phyloP scores from a whole-genome alignment of 2,329 filamentous ascomycete species.

The Claviceps spartinae region DNA sequence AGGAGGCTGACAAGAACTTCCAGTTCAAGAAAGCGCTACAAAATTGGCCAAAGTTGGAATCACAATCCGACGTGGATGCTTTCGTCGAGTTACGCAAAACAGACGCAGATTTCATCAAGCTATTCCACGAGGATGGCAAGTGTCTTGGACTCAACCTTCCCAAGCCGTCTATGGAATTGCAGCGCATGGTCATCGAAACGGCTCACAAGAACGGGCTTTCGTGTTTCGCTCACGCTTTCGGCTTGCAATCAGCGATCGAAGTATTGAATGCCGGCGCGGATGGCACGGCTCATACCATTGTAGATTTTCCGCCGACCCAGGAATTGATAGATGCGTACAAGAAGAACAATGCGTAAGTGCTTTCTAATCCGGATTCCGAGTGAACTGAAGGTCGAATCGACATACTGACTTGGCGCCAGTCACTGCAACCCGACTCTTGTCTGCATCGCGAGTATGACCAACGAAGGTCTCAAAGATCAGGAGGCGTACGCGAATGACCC shows the following conservation, averaged over 20 bases:
- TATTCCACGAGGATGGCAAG: slow-evolving; percentile 35
- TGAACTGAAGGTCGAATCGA: not conserved
- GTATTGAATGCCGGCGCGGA: slow-evolving; percentile 15
- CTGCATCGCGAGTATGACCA: slow-evolving; percentile 11
- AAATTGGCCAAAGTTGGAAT: slow-evolving; percentile 29
- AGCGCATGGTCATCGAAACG: slow-evolving; percentile 28
- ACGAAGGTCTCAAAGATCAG: slow-evolving; percentile 11
- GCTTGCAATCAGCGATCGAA: slow-evolving; percentile 14
- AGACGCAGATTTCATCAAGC: slow-evolving; percentile 35
- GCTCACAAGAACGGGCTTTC: slow-evolving; percentile 14
- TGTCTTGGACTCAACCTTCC: slow-evolving; percentile 22
- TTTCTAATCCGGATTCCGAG: not conserved
- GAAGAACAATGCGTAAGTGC: slow-evolving; percentile 9
- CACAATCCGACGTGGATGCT: slow-evolving; percentile 23
- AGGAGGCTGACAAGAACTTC: slow-evolving; percentile 16
- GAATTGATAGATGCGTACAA: slow-evolving; percentile 13
- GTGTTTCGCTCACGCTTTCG: slow-evolving; percentile 15
- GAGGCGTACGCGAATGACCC: slow-evolving; percentile 10
- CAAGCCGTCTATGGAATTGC: slow-evolving; percentile 28
- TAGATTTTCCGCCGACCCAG: slow-evolving; percentile 14
- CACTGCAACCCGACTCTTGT: slow-evolving; percentile 13
- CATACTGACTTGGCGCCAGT: not conserved
- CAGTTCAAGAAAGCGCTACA: slow-evolving; percentile 2
- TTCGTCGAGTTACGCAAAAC: slow-evolving; percentile 26
- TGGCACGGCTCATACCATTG: slow-evolving; percentile 19